Evolutionary conservation across 1,284 basidiomycete species (phyloP), one percentile per base, ranked within the genome.

Genomic region (Lignosus rhinocerotis): DNA sequence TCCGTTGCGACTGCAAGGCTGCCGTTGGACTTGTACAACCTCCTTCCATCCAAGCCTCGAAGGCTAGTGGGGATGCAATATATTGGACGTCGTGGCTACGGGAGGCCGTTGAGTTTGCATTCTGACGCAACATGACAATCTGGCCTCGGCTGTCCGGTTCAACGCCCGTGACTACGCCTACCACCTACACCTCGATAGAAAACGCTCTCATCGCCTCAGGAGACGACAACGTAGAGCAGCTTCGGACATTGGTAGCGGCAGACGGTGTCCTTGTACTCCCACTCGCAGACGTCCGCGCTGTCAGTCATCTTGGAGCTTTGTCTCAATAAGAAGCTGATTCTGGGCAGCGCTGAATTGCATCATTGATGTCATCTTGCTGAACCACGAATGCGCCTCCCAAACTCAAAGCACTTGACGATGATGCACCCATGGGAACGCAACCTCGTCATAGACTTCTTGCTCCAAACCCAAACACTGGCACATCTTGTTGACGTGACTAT

Each of bases 21-120:
- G 2, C 30, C 45, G n/a, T 3, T 47, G n/a, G 38, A 45, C 14
- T 5, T 58, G 32, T 58, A 58, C 36, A 11, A 50, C 9, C 14
- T 44, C 9, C 33, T 58, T 11, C 56, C 56, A 3, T 21, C 5
- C 51, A 53, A 14, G 51, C 49, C 16, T 41, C 14, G 0, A 49
- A 50, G 16, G 48, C 51, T 6, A 58, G 51, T 21, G 56, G 56
- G 11, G 56, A 58, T 19, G 47, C 51, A 0, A 42, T 30, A 41
- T 58, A 58, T 34, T 58, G 56, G 56, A 53, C 56, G 31, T 44
- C 46, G 3, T 47, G 49, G 5, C 51, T 58, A 7, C 34, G n/a
- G 17, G 30, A 50, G n/a, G 39, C 53, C 9, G 33, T 58, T 16
- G 21, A n/a, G 14, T 36, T 58, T 2, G 56, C 56, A 4, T 25